phyloP scores from a whole-genome alignment of 148 eudicot genomes.

The Polygonum aviculare region DNA sequence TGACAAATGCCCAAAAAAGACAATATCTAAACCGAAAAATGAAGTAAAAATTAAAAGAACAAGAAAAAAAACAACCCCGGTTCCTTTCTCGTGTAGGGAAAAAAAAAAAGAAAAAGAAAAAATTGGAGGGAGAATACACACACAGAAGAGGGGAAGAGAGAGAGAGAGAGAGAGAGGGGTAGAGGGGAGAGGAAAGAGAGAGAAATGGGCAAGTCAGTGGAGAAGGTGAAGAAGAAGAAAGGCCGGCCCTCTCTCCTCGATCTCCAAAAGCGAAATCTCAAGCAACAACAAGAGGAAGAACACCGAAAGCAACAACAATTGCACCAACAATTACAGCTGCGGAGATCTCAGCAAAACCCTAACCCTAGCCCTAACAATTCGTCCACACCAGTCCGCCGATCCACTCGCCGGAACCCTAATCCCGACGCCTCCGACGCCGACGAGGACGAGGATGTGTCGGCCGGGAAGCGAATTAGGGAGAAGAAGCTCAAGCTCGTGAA shows the following conservation, averaged over 20 bases:
- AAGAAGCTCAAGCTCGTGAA: slow-evolving; percentile 25
- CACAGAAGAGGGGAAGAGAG: slow-evolving; percentile 12
- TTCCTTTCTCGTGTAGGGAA: neutral
- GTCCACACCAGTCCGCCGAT: slow-evolving; percentile 24
- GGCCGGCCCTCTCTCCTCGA: slow-evolving; percentile 52
- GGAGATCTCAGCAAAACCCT: slow-evolving; percentile 15
- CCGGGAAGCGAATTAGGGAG: slow-evolving; percentile 8
- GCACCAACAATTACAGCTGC: neutral
- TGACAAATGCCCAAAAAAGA: neutral
- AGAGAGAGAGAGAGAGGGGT: slow-evolving; percentile 15
- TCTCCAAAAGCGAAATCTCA: slow-evolving; percentile 40
- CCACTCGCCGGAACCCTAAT: slow-evolving; percentile 43
- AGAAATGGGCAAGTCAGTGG: slow-evolving; percentile 34
- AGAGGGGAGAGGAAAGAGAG: neutral
- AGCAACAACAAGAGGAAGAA: slow-evolving; percentile 23
- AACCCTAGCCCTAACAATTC: slow-evolving; percentile 22
- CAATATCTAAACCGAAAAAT: neutral
- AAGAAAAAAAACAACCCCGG: neutral
- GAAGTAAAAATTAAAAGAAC: neutral
- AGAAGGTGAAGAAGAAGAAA: slow-evolving; percentile 44
- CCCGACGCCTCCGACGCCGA: slow-evolving; percentile 14
- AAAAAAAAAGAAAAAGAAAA: slow-evolving; percentile 3
- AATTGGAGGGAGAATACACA: slow-evolving; percentile 1
- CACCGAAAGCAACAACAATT: neutral
- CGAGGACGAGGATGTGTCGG: slow-evolving; percentile 8